Conservation (phyloP, 257 asterid genomes). For the Cruciata laevipes region DNA sequence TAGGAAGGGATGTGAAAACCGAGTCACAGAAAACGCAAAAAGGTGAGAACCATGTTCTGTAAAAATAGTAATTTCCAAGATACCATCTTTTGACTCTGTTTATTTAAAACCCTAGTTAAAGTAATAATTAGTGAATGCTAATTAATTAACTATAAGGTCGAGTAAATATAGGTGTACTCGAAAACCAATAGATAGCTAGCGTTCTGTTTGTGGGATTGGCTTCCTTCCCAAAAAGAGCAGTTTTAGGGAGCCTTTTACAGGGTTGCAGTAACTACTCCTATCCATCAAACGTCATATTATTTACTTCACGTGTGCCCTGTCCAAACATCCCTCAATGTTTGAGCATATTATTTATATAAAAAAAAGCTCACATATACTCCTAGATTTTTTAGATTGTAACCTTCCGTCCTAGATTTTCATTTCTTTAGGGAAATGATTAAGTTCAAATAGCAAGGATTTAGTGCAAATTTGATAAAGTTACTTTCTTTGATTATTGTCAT, state of each 20-base stretch:
- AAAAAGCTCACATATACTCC: no score
- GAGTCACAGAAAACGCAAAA: not conserved
- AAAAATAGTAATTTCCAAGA: no score
- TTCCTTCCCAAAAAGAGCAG: conserved; percentile 14
- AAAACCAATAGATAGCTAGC: conserved; percentile 4
- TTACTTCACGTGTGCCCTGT: conserved; percentile 19
- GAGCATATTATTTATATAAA: no score
- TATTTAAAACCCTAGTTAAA: not conserved
- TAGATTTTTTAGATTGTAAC: no score
- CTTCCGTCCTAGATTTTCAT: no score
- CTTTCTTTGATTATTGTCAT: no score
- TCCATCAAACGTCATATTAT: conserved; percentile 16
- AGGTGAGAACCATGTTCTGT: not conserved
- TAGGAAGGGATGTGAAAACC: not conserved
- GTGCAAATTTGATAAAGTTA: no score
- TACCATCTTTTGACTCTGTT: not conserved
- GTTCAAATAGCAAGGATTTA: no score
- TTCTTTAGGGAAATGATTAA: no score
- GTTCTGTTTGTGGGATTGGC: not conserved
- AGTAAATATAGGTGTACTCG: not conserved
- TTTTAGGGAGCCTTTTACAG: not conserved
- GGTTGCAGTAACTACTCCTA: not conserved
- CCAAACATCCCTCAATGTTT: not conserved
- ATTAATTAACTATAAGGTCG: not conserved
- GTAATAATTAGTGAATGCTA: not conserved